Base-by-base conservation (phyloP, 352 stramenopile species). In the Globisporangium paddicum region DNA sequence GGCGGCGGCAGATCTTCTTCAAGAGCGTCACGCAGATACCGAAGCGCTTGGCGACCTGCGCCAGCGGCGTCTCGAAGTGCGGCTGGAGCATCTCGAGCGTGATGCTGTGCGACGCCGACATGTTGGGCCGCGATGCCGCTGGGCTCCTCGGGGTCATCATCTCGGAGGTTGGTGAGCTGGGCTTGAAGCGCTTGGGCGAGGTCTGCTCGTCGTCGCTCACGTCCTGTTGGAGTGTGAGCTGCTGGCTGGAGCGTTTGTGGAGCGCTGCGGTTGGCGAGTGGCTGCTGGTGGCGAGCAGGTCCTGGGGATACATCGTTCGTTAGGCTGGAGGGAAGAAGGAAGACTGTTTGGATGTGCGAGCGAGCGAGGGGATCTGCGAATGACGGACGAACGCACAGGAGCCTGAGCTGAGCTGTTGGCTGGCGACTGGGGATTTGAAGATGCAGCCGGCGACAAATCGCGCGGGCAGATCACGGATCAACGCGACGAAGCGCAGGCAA, bases 1-100 rank as follows among this genome's bases (percentile, higher is more conserved):
- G 77, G 49, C 85, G 80, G 25, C 86, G 72, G 62, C 86, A 95
- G 58, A 93, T 90, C 53, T 93, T 93, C 73, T 93, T 95, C 13
- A 95, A 71, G 25, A 95, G 62, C 26, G 86, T 95, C 16, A 90
- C 80, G 51, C 86, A 93, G 62, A 95, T 92, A 18, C 86, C 80
- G 58, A 95, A 93, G 28, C 50, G 57, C 55, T 87, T 73, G 0
- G 83, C 83, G 38, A 95, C 83, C 50, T 90, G 81, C 26, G 79
- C 82, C 38, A 95, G 62, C 16, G 86, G 86, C 64, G 90, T 79
- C 66, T 95, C 86, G 66, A 95, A 95, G 64, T 95, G 79, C 19
- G 81, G 86, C 18, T 79, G 79, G 50, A 95, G 67, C 70, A 87
- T 90, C 55, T 87, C 79, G 32, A 93, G 73, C 49, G 83, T 95